Percentiles rank a stretch among this genome's conserved stretches.
These are phyloP conservation scores for Ammopiptanthus mongolicus DNA, from an alignment of 306 rosid genomes.

Conservation along the genomic window DNA sequence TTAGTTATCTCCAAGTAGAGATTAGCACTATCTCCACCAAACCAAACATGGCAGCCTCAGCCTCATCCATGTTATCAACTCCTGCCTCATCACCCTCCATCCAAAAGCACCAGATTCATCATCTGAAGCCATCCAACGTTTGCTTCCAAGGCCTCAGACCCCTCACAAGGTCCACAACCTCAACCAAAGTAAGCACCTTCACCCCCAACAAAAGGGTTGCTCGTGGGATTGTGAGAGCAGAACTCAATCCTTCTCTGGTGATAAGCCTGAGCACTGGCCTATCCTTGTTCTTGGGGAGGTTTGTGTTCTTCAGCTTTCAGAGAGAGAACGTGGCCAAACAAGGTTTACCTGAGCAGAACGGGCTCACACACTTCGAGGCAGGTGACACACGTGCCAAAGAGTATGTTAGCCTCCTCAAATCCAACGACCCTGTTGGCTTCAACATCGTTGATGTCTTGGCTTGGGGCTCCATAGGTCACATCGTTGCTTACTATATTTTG, in stretches of 20 bases:
- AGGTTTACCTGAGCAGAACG: slow-evolving; percentile 91
- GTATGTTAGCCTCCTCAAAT: slow-evolving; percentile 82
- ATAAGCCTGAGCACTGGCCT: slow-evolving; percentile 98
- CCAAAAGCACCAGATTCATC: slow-evolving; percentile 21
- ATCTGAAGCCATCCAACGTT: slow-evolving; percentile 40
- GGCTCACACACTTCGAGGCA: slow-evolving; percentile 83
- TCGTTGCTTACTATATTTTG: slow-evolving; percentile 86
- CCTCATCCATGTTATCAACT: slow-evolving; percentile 48
- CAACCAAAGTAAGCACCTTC: background rate
- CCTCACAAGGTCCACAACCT: slow-evolving; percentile 16
- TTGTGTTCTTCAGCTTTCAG: slow-evolving; percentile 97
- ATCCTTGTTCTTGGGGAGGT: slow-evolving; percentile 84
- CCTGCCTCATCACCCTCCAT: slow-evolving; percentile 35
- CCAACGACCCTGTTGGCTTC: slow-evolving; percentile 97
- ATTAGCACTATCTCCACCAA: background rate
- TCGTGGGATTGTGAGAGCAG: slow-evolving; percentile 47
- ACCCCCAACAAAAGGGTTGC: slow-evolving; percentile 18
- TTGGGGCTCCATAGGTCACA: slow-evolving; percentile 94
- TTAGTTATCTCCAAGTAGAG: background rate
- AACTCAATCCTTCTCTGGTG: slow-evolving; percentile 64
- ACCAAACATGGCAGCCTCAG: slow-evolving; percentile 46
- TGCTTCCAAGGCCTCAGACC: slow-evolving; percentile 77
- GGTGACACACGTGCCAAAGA: slow-evolving; percentile 91
- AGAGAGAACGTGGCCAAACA: slow-evolving; percentile 96
- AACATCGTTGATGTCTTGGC: slow-evolving; percentile 94